Evolutionary conservation across 176 grass and related monocot species (phyloP).

Genomic region (Puccinellia tenuiflora): DNA sequence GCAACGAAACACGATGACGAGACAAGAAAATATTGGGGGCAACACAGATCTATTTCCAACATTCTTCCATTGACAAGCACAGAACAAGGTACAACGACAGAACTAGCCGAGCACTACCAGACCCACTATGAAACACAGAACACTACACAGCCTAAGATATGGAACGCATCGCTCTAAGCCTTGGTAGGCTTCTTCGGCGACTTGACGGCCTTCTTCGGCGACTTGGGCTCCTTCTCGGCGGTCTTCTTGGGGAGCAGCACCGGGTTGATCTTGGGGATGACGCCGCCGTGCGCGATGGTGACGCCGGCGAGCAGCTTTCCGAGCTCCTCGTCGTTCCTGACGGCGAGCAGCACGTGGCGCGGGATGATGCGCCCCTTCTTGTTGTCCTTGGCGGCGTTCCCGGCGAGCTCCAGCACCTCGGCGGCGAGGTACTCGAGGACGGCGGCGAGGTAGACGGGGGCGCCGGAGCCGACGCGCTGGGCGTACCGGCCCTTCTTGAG

Average conservation of each 20-base stretch:
- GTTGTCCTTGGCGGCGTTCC: slow-evolving; percentile 60
- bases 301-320: slow-evolving; percentile 49
- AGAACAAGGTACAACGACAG: not conserved
- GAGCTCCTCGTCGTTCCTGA: slow-evolving; percentile 65
- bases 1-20: not conserved
- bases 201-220: slow-evolving; percentile 38
- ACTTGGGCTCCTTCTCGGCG: slow-evolving; percentile 33
- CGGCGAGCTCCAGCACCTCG: slow-evolving; percentile 65
- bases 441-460: slow-evolving; percentile 68
- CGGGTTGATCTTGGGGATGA: slow-evolving; percentile 57
- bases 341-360: slow-evolving; percentile 46
- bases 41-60: not conserved
- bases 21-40: not conserved
- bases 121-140: too few species aligned
- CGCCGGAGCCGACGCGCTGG: slow-evolving; percentile 55
- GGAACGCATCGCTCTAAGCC: not conserved
- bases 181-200: slow-evolving; percentile 42
- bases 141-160: not conserved
- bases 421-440: slow-evolving; percentile 79
- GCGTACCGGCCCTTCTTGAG: slow-evolving; percentile 73
- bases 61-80: not conserved
- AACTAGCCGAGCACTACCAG: not conserved
- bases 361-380: slow-evolving; percentile 64
- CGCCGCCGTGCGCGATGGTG: slow-evolving; percentile 51
- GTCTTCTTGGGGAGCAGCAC: slow-evolving; percentile 59